Percentiles rank a stretch among this genome's conserved stretches.
phyloP scores from a whole-genome alignment of 2,329 filamentous ascomycete species.

The Alternaria alternata region DNA sequence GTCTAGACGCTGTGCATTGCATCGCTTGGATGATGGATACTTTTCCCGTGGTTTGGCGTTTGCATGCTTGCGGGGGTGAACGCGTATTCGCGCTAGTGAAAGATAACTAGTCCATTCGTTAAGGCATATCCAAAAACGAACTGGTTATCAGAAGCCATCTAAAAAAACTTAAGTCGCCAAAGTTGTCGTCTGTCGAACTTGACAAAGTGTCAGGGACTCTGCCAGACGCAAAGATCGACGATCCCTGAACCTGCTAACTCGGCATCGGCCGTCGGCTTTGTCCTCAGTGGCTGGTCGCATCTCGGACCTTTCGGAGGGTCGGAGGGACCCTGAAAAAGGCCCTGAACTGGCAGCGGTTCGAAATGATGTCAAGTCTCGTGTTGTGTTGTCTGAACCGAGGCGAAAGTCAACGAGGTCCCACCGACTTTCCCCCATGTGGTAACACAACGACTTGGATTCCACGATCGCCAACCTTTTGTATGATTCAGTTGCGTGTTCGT shows the following conservation, averaged over 20 bases:
- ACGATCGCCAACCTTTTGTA: neutral
- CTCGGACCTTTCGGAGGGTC: neutral
- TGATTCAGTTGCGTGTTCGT: neutral
- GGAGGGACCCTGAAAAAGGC: neutral
- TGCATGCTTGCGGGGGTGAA: neutral
- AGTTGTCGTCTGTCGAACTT: neutral
- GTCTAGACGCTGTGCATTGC: neutral
- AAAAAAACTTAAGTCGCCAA: neutral
- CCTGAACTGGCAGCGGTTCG: neutral
- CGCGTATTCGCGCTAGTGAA: neutral
- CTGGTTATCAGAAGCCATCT: neutral
- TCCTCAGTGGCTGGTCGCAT: neutral
- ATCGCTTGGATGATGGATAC: slow-evolving; percentile 2
- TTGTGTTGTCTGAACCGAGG: neutral
- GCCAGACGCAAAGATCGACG: neutral
- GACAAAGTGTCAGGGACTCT: neutral
- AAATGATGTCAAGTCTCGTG: slow-evolving; percentile 8
- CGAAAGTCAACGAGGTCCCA: slow-evolving; percentile 1
- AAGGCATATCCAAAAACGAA: neutral
- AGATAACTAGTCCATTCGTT: neutral
- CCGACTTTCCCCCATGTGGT: slow-evolving; percentile 2
- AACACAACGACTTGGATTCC: neutral
- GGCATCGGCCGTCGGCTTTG: neutral
- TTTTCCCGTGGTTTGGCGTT: slow-evolving; percentile 1
- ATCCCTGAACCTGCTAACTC: neutral